Base-by-base conservation (phyloP, 2,329 filamentous ascomycete species). In the Didymella glomerata region DNA sequence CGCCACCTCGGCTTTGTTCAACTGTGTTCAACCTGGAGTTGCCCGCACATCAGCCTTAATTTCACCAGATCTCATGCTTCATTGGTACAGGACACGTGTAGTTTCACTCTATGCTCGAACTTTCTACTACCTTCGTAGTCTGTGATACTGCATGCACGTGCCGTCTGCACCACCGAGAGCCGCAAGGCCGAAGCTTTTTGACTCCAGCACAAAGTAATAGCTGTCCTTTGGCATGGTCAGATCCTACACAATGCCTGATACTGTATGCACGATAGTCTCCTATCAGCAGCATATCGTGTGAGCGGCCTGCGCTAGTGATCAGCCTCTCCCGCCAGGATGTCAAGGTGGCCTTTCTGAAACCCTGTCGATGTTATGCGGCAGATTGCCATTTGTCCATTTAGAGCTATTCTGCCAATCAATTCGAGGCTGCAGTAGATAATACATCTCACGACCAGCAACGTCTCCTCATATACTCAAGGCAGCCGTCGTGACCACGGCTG, bases 1-100 rank as follows among this genome's bases (percentile, higher is more conserved):
- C 28, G 48, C 48, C 47, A 52, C 36, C 42, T 48, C 44, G 55
- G 48, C 55, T 53, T 58, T 58, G 55, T 46, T 42, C 45, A 58
- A 54, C 41, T 48, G 53, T 34, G 56, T n/a, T 41, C 45, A 58
- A 54, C 40, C 51, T 59, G 41, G 56, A 54, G 50, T 49, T 18
- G 50, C 64, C 55, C 63, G 66, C 67, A 63, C 64, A 67, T 66
- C 68, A 73, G 66, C 68, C 70, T 70, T 71, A 68, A 69, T 66
- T 63, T 66, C 63, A 62, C 64, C 63, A 63, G 57, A 63, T 66
- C 66, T 68, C 62, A 66, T 69, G 66, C 68, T 61, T 61, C 63
- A 30, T 42, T 55, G 61, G 47, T 68, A 70, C 65, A 69, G 69
- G 68, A 74, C 71, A 73, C 72, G 72, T 74, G 67, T 69, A 66